Percentiles rank a stretch among this genome's conserved stretches.
These are phyloP conservation scores for Lanmaoa rubissima DNA, from an alignment of 768 basidiomycete species.

Conservation along the genomic window DNA sequence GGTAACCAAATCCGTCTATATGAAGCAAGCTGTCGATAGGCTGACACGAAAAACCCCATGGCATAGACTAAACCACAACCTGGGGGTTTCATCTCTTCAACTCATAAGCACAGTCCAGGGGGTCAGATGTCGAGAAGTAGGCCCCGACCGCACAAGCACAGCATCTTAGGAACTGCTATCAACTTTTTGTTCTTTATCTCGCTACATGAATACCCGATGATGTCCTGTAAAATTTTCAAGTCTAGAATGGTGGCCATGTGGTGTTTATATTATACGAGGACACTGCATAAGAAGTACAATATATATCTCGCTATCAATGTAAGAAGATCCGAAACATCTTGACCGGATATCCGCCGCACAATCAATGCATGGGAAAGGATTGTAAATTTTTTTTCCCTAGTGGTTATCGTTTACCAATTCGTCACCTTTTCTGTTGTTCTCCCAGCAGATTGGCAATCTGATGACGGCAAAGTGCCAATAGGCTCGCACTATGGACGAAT, in stretches of 20 bases:
- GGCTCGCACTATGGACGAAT: neutral
- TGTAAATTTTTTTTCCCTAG: neutral
- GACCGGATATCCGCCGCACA: neutral
- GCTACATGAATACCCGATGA: neutral
- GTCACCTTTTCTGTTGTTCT: neutral
- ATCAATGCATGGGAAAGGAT: neutral
- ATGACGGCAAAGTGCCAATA: neutral
- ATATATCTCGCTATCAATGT: neutral
- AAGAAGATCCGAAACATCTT: constrained; percentile 9
- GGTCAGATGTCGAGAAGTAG: neutral
- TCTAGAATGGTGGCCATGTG: neutral
- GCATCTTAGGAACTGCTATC: neutral
- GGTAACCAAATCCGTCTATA: too few relatives aligned
- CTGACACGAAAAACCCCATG: too few relatives aligned
- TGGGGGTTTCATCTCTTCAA: neutral
- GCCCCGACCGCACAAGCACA: too few relatives aligned
- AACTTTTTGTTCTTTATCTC: too few relatives aligned
- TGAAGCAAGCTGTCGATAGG: too few relatives aligned
- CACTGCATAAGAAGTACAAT: too few relatives aligned
- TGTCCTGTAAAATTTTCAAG: neutral
- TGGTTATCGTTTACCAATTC: neutral
- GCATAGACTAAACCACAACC: neutral
- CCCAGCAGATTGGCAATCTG: constrained; percentile 5
- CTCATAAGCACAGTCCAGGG: too few relatives aligned
- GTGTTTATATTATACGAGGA: too few relatives aligned